A percentile compares a stretch with the other conserved stretches of the same genome.
phyloP scores from a whole-genome alignment of 2,329 filamentous ascomycete species.

The Colletotrichum orbiculare region DNA sequence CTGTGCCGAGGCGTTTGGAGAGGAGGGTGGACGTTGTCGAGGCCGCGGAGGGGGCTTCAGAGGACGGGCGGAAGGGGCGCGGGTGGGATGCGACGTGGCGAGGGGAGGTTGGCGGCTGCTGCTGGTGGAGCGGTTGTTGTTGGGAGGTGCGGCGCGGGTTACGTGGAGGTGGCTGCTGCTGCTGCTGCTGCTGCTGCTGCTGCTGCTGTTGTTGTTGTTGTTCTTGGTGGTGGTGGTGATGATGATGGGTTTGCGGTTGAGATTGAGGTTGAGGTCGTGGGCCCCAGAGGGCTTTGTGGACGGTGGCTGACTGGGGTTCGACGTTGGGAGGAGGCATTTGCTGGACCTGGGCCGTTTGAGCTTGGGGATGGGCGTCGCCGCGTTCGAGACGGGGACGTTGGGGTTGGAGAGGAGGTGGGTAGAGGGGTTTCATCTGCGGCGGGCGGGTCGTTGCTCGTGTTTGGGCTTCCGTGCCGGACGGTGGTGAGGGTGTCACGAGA shows the following conservation, averaged over 20 bases:
- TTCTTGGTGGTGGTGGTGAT: constrained; percentile 22
- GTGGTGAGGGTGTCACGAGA: constrained; percentile 48
- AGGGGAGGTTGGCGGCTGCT: constrained; percentile 18
- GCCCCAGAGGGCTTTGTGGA: constrained; percentile 32
- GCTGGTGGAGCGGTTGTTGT: constrained; percentile 36
- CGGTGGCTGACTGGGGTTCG: constrained; percentile 28
- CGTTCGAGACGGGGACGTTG: constrained; percentile 26
- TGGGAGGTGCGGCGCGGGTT: constrained; percentile 17
- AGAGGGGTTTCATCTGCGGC: constrained; percentile 33
- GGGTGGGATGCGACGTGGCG: constrained; percentile 26
- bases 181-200: constrained; percentile 33
- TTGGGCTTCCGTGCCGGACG: constrained; percentile 16
- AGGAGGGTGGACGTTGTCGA: constrained; percentile 56
- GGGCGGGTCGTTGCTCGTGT: constrained; percentile 6
- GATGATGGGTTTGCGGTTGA: constrained; percentile 31
- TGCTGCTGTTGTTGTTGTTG: constrained; percentile 34
- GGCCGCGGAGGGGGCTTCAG: constrained; percentile 31
- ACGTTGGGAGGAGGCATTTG: constrained; percentile 16
- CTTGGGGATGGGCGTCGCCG: constrained; percentile 24
- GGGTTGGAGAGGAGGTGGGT: constrained; percentile 29
- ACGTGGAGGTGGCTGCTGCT: constrained; percentile 1
- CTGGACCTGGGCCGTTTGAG: constrained; percentile 22
- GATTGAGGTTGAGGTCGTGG: background rate
- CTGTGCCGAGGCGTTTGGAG: constrained; percentile 62
- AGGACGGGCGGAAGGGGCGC: constrained; percentile 32